These are phyloP conservation scores for Myochromella boudieri DNA, from an alignment of 768 basidiomycete genomes.

Conservation along the genomic window DNA sequence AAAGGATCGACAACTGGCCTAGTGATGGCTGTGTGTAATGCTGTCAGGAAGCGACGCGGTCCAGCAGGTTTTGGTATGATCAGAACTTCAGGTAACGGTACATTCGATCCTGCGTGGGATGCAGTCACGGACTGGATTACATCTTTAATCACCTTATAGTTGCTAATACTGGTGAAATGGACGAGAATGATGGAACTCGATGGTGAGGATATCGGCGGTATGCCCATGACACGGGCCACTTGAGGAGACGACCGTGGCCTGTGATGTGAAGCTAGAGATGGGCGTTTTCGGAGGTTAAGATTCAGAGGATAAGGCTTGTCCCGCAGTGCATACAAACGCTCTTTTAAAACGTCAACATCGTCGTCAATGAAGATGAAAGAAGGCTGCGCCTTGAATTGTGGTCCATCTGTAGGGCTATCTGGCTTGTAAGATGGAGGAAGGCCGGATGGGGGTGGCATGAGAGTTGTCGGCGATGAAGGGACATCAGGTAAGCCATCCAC, in stretches of 20 bases:
- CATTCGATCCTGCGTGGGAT: slow-evolving; percentile 41
- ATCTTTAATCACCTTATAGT: slow-evolving; percentile 88
- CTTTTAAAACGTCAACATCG: slow-evolving; percentile 76
- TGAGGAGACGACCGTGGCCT: slow-evolving; percentile 82
- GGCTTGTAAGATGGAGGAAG: slow-evolving; percentile 8
- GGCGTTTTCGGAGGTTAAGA: slow-evolving; percentile 54
- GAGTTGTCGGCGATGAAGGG: slow-evolving; percentile 14
- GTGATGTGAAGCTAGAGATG: slow-evolving; percentile 65
- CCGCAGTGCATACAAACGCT: slow-evolving; percentile 68
- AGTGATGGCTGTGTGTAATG: slow-evolving; percentile 85
- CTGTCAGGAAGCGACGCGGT: slow-evolving; percentile 88
- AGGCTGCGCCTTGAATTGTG: slow-evolving; percentile 19
- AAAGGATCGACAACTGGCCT: slow-evolving; percentile 88
- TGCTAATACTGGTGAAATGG: slow-evolving; percentile 88
- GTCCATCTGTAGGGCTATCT: slow-evolving; percentile 4
- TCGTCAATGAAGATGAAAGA: slow-evolving; percentile 93
- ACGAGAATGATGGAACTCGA: slow-evolving; percentile 59
- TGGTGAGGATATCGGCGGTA: slow-evolving; percentile 25
- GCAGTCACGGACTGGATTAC: slow-evolving; percentile 68
- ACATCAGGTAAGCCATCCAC: slow-evolving; percentile 35
- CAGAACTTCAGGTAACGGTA: slow-evolving; percentile 82
- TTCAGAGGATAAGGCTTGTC: slow-evolving; percentile 48
- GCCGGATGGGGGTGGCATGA: slow-evolving; percentile 3
- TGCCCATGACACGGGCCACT: slow-evolving; percentile 56
- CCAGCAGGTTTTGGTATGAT: slow-evolving; percentile 98